Percentiles rank a stretch among this genome's conserved stretches.
These are phyloP conservation scores for Albophoma yamanashiensis DNA, from an alignment of 2,329 filamentous ascomycete species.

Conservation along the genomic window DNA sequence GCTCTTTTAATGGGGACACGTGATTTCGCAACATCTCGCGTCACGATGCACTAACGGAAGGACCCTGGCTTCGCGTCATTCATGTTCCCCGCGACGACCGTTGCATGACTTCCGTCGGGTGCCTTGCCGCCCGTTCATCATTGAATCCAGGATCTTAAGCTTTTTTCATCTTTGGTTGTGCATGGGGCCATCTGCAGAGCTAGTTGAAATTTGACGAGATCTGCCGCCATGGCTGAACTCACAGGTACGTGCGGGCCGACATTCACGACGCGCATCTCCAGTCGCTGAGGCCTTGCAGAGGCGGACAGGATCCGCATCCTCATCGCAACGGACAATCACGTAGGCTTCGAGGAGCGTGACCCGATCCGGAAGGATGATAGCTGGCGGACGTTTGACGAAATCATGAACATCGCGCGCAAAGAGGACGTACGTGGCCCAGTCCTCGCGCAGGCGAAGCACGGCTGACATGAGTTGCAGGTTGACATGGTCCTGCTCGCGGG, in stretches of 20 bases:
- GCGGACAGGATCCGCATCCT: slow-evolving; percentile 90
- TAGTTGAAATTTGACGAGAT: background rate
- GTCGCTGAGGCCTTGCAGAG: slow-evolving; percentile 21
- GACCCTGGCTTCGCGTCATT: background rate
- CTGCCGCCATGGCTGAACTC: slow-evolving; percentile 16
- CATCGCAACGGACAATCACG: slow-evolving; percentile 93
- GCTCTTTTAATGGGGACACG: slow-evolving; percentile 8
- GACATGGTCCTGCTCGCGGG: slow-evolving; percentile 96
- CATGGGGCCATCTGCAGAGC: background rate
- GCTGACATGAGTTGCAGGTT: slow-evolving; percentile 35
- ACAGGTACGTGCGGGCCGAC: slow-evolving; percentile 10
- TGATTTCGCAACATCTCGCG: slow-evolving; percentile 18
- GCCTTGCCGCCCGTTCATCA: background rate
- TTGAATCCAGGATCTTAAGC: background rate
- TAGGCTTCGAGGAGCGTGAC: slow-evolving; percentile 90
- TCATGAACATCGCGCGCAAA: slow-evolving; percentile 78
- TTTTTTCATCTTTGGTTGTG: background rate
- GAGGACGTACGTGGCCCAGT: slow-evolving; percentile 49
- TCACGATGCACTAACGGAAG: slow-evolving; percentile 1
- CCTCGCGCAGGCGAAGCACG: background rate
- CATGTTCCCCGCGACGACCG: background rate
- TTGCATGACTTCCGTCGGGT: background rate
- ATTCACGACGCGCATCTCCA: too few species aligned
- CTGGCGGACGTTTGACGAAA: slow-evolving; percentile 92
- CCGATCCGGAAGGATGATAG: slow-evolving; percentile 92